These are phyloP conservation scores for Musa beccarii DNA, from an alignment of 176 grass and related monocot species.

Conservation along the genomic window DNA sequence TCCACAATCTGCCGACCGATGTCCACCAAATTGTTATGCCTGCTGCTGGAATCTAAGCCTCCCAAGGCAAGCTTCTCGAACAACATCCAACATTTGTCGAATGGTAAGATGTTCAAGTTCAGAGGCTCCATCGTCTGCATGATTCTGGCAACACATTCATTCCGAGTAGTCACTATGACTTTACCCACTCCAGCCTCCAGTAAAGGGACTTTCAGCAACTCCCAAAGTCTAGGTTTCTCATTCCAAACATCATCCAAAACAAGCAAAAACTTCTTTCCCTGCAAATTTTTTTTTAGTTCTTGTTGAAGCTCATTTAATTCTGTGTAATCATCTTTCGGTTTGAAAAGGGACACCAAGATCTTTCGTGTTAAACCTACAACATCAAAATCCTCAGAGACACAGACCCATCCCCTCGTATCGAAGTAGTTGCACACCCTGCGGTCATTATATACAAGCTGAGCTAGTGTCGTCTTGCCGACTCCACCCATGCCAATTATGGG, in stretches of 20 bases:
- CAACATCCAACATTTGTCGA: slow-evolving; percentile 11
- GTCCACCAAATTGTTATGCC: slow-evolving; percentile 12
- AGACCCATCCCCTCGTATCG: slow-evolving; percentile 25
- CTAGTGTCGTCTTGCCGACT: slow-evolving; percentile 22
- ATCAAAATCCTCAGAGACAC: slow-evolving; percentile 27
- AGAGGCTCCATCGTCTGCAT: slow-evolving; percentile 28
- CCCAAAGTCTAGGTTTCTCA: too few relatives aligned
- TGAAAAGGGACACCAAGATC: slow-evolving; percentile 17
- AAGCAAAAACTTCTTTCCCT: too few relatives aligned
- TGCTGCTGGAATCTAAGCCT: not conserved
- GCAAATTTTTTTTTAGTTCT: too few relatives aligned
- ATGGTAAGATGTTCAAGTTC: slow-evolving; percentile 18
- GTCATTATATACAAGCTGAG: slow-evolving; percentile 36
- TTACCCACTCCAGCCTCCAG: too few relatives aligned
- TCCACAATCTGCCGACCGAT: slow-evolving; percentile 22
- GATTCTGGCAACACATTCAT: too few relatives aligned
- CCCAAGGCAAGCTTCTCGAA: slow-evolving; percentile 7
- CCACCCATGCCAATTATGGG: slow-evolving; percentile 3
- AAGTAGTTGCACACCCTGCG: not conserved
- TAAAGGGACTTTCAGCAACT: too few relatives aligned
- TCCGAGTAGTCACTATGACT: too few relatives aligned
- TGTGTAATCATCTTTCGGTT: slow-evolving; percentile 11
- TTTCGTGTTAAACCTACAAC: slow-evolving; percentile 17
- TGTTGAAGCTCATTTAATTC: too few relatives aligned
- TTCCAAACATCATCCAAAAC: too few relatives aligned